phyloP scores from a whole-genome alignment of 441 rosid species.

The Erodium texanum region DNA sequence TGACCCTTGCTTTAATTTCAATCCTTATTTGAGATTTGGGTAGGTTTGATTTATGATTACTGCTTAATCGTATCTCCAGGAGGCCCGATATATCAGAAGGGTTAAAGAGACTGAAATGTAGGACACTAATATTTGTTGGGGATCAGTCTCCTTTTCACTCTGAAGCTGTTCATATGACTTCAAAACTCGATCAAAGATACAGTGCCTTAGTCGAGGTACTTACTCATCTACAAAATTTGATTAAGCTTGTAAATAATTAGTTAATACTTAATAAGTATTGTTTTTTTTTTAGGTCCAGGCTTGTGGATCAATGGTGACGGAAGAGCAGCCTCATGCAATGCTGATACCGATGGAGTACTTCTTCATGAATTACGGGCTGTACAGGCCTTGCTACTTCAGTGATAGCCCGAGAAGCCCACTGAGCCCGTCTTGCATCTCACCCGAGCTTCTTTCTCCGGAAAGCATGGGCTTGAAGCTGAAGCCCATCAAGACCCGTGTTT shows the following conservation, averaged over 20 bases:
- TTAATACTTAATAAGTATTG: not conserved
- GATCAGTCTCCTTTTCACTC: slow-evolving; percentile 66
- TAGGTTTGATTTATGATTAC: not conserved
- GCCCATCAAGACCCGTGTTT: slow-evolving; percentile 69
- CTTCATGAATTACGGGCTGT: slow-evolving; percentile 66
- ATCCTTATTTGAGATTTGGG: not conserved
- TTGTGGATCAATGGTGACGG: slow-evolving; percentile 90
- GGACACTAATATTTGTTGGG: slow-evolving; percentile 68
- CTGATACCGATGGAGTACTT: slow-evolving; percentile 88
- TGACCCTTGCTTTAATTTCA: not conserved
- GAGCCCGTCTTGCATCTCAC: slow-evolving; percentile 73
- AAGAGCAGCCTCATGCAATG: slow-evolving; percentile 97
- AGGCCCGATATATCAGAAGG: slow-evolving; percentile 63
- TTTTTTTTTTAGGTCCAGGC: slow-evolving; percentile 62
- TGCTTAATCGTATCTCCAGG: slow-evolving; percentile 31
- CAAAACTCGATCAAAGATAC: slow-evolving; percentile 53
- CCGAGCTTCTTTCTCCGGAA: slow-evolving; percentile 93
- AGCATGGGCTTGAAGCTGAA: slow-evolving; percentile 95
- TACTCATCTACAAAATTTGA: not conserved
- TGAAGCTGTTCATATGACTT: slow-evolving; percentile 57
- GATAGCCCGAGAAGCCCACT: slow-evolving; percentile 88
- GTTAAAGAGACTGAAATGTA: slow-evolving; percentile 61
- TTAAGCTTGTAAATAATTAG: not conserved
- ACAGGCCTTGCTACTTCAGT: slow-evolving; percentile 48
- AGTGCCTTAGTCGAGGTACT: slow-evolving; percentile 80